These are phyloP conservation scores for Yarrowia divulgata DNA, from an alignment of 805 yeast genomes.

Conservation along the genomic window DNA sequence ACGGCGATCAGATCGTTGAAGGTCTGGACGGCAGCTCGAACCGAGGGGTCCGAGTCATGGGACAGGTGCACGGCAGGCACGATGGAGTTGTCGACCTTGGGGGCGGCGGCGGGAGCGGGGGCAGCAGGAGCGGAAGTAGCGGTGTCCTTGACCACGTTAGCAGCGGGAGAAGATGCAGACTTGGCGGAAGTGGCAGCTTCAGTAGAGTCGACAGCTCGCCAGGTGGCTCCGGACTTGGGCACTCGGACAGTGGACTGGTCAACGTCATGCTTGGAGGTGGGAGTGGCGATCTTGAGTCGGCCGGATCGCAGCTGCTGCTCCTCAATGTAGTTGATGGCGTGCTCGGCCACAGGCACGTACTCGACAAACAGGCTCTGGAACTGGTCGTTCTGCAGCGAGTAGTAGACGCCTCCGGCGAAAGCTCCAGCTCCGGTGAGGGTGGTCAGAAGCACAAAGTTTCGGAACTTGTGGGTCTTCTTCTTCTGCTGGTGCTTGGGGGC, in stretches of 20 bases:
- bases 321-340: slow-evolving; percentile 60
- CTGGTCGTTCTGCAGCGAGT: slow-evolving; percentile 62
- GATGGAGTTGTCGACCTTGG: slow-evolving; percentile 39
- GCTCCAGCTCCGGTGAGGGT: slow-evolving; percentile 49
- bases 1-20: slow-evolving; percentile 40
- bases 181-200: slow-evolving; percentile 12
- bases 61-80: slow-evolving; percentile 25
- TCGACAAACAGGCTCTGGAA: slow-evolving; percentile 69
- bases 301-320: slow-evolving; percentile 48
- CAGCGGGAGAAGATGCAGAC: slow-evolving; percentile 34
- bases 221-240: slow-evolving; percentile 44
- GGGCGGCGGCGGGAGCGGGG: slow-evolving; percentile 40
- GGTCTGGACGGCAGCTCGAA: slow-evolving; percentile 28
- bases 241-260: slow-evolving; percentile 42
- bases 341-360: slow-evolving; percentile 69
- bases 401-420: slow-evolving; percentile 68
- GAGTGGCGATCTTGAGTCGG: slow-evolving; percentile 29
- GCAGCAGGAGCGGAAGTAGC: slow-evolving; percentile 43
- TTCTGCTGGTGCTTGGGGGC: slow-evolving; percentile 8
- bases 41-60: slow-evolving; percentile 30
- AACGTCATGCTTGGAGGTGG: slow-evolving; percentile 19
- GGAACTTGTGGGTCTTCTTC: slow-evolving; percentile 47
- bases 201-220: slow-evolving; percentile 41
- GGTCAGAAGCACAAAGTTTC: slow-evolving; percentile 48
- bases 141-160: slow-evolving; percentile 40